Base-by-base conservation (phyloP, 2,329 filamentous ascomycete genomes). In the Parascedosporium putredinis region DNA sequence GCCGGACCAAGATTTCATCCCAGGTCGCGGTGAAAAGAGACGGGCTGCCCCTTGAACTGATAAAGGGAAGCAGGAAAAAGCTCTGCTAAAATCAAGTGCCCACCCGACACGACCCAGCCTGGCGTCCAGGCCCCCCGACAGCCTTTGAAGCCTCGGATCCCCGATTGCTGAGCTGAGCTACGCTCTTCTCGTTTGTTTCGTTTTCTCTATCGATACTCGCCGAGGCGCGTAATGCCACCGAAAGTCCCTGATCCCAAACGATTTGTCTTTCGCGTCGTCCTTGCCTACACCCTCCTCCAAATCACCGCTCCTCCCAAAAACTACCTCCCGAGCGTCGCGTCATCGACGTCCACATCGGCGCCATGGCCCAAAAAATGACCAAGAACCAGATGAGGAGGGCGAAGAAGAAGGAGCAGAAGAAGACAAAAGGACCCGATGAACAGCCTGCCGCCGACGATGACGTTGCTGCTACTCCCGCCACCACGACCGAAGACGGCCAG, bases 381-480 rank as follows among this genome's bases (percentile, higher is more conserved):
- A 97, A 96, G 74, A 96, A 96, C 69, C 88, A 95, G 69, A 84
- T 90, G 73, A 81, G 89, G 65, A 83, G 91, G 65, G 86, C 88
- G 45, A 90, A 91, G 74, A 95, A 93, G 79, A 96, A 95, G 82
- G 86, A 88, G 60, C 81, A 88, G 63, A 94, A 94, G 71, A 82
- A 82, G 60, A 68, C 79, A 14, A 45, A 50, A 31, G 31, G 25
- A 20, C 4, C 47, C 40, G 57, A 61, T 27, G 52, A 55, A 47
- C 55, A 60, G 44, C 58, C 64, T 23, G 52, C 56, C 16, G 55
- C 61, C 44, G 58, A 64, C 25, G n/a, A n/a, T n/a, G n/a, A n/a
- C n/a, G n/a, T n/a, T n/a, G n/a, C n/a, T n/a, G 65, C 67, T n/a
- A 64, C 69, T 50, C 67, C 72, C 52, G 65, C 69, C 20, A 71